Conservation (phyloP, 768 basidiomycete species). For the Obba rivulosa region DNA sequence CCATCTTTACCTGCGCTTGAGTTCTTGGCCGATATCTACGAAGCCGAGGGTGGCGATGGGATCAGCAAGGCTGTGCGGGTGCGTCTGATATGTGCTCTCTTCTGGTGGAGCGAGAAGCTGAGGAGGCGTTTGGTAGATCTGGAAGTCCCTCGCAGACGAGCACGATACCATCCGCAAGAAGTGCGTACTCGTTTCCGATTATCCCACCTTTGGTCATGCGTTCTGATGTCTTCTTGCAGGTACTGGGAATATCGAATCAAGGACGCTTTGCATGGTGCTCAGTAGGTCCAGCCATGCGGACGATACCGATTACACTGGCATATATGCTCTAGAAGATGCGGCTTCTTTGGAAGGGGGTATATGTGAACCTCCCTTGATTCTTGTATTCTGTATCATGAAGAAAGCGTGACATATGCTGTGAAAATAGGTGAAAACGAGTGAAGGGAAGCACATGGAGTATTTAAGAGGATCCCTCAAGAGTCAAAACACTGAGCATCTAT, state of each 20-base stretch:
- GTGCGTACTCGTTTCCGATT: slow-evolving; percentile 32
- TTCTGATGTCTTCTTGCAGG: slow-evolving; percentile 28
- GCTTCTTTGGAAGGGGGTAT: too few species aligned
- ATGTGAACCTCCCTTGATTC: too few species aligned
- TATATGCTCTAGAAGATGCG: too few species aligned
- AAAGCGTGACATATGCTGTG: too few species aligned
- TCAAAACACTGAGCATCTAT: too few species aligned
- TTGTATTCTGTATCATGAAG: too few species aligned
- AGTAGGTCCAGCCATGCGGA: too few species aligned
- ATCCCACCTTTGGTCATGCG: not conserved
- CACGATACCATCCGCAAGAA: slow-evolving; percentile 74
- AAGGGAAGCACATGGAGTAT: too few species aligned
- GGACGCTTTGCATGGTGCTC: slow-evolving; percentile 30
- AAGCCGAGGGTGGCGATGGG: slow-evolving; percentile 46
- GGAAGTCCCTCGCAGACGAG: slow-evolving; percentile 62
- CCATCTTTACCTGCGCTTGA: slow-evolving; percentile 80
- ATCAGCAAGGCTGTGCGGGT: slow-evolving; percentile 34
- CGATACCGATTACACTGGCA: not conserved
- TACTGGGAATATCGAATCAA: slow-evolving; percentile 77
- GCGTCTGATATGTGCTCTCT: not conserved
- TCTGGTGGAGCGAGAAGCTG: not conserved
- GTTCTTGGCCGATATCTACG: slow-evolving; percentile 76
- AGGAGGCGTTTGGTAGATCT: slow-evolving; percentile 41
- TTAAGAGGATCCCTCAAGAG: too few species aligned
- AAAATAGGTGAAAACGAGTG: too few species aligned